Percentiles rank a stretch among this genome's conserved stretches.
phyloP scores from a whole-genome alignment of 306 rosid genomes.

The Parietaria judaica region DNA sequence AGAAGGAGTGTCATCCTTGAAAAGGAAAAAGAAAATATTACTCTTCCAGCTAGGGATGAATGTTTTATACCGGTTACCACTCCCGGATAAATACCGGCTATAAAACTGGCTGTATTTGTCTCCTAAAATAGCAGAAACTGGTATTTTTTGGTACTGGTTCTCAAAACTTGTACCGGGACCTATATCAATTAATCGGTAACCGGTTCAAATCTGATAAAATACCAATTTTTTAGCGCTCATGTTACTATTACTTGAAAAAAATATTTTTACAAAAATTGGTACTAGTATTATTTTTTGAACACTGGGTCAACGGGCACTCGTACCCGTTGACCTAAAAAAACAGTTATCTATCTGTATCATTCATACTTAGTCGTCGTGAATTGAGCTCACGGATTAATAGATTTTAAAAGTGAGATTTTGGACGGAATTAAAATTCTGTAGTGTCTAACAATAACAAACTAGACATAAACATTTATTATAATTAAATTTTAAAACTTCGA shows the following conservation, averaged over 20 bases:
- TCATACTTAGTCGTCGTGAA: neutral
- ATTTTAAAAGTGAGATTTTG: neutral
- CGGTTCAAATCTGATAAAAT: too few species aligned
- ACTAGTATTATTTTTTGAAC: too few species aligned
- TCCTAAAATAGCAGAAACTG: neutral
- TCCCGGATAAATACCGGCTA: neutral
- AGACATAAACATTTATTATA: neutral
- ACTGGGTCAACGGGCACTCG: too few species aligned
- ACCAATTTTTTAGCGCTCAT: too few species aligned
- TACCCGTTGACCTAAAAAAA: too few species aligned
- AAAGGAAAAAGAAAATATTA: neutral
- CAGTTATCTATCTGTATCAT: too few species aligned
- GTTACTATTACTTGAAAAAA: too few species aligned
- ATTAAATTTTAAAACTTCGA: neutral
- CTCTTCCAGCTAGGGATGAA: neutral
- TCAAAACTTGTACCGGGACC: neutral
- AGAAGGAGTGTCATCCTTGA: slow-evolving; percentile 32
- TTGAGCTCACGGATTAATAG: too few species aligned
- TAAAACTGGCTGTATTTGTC: neutral
- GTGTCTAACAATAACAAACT: neutral
- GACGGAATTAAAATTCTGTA: neutral
- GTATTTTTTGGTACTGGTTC: neutral
- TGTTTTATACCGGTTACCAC: neutral
- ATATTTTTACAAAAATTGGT: too few species aligned
- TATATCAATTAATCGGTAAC: too few species aligned